Evolutionary conservation across 495 filamentous ascomycete genomes (phyloP), one percentile per base, ranked within the genome.

Genomic region (Neurospora intermedia): DNA sequence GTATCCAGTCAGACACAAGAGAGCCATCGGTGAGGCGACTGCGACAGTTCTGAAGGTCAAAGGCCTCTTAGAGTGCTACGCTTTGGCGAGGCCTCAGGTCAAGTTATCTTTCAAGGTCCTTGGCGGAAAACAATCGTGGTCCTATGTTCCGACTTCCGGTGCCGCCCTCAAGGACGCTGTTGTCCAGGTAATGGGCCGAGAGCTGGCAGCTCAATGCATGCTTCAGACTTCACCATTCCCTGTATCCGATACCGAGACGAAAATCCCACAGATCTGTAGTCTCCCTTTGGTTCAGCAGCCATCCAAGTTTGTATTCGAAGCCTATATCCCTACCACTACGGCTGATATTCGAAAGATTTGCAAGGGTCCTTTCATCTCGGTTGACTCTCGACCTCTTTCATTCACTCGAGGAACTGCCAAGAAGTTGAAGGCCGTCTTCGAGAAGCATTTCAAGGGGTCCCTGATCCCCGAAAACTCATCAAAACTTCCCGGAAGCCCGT

Each of bases 321-420:
- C 88, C 0, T 86, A 92, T 54, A 81, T 94, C 20, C 89, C 89
- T 18, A 88, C 81, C 27, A 77, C 83, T 3, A 79, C 83, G 73
- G 82, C 77, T 79, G 87, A 91, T 69, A 73, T 80, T 18, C 81
- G 84, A 6, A 91, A 89, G 45, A 79, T 91, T 70, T 84, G 85
- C 74, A 80, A 84, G 69, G 89, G 92, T 3, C 82, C 90, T 54
- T 92, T 90, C 79, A 72, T 97, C 16, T 94, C 89, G 13, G 84
- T 98, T 0, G 94, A 98, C 78, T 89, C 87, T 6, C 86, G 96
- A 54, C 93, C 94, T 2, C 80, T 98, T 8, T 90, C 91, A 41
- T 81, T 87, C 38, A 78, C 80, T 3, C 84, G 88, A 69, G 92
- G 92, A 0, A 87, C 88, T 7, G 83, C 88, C 16, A 94, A 92